phyloP scores from a whole-genome alignment of 1,139 yeast species.

The Blastobotrys petasosporus region DNA sequence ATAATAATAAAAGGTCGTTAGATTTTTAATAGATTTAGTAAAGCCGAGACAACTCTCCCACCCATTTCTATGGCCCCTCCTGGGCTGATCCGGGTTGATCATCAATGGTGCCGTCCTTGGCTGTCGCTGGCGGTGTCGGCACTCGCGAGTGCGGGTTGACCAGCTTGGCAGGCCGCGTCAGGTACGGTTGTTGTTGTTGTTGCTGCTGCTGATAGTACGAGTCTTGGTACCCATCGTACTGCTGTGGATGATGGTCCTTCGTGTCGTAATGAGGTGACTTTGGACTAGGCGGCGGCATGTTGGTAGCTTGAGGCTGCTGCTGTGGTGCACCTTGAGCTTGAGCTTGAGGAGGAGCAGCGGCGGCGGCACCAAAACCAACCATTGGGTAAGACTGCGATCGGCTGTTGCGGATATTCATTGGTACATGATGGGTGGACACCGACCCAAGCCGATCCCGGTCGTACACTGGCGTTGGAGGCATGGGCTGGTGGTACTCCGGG shows the following conservation, averaged over 20 bases:
- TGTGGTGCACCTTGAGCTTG: neutral
- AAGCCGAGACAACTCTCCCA: too few species aligned
- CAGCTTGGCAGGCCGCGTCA: too few species aligned
- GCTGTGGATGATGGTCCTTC: slow-evolving; percentile 2
- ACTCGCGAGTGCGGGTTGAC: too few species aligned
- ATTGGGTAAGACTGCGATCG: slow-evolving; percentile 13
- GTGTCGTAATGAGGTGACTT: neutral
- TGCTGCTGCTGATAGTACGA: slow-evolving; percentile 10
- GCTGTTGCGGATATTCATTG: slow-evolving; percentile 7
- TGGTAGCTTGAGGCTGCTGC: neutral
- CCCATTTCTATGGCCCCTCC: too few species aligned
- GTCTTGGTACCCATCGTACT: slow-evolving; percentile 3
- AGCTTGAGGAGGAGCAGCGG: neutral
- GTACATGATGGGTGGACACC: neutral
- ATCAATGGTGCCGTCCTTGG: too few species aligned
- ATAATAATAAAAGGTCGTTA: too few species aligned
- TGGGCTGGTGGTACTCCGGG: slow-evolving; percentile 8
- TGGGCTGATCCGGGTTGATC: too few species aligned
- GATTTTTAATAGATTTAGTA: too few species aligned
- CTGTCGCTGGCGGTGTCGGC: too few species aligned
- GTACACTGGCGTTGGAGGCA: slow-evolving; percentile 6
- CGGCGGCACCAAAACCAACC: neutral
- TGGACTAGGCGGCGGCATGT: slow-evolving; percentile 2
- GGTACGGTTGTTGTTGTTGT: neutral
- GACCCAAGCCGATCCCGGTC: slow-evolving; percentile 6